Base-by-base conservation (phyloP, 148 eudicot species). In the Rhododendron griersonianum region DNA sequence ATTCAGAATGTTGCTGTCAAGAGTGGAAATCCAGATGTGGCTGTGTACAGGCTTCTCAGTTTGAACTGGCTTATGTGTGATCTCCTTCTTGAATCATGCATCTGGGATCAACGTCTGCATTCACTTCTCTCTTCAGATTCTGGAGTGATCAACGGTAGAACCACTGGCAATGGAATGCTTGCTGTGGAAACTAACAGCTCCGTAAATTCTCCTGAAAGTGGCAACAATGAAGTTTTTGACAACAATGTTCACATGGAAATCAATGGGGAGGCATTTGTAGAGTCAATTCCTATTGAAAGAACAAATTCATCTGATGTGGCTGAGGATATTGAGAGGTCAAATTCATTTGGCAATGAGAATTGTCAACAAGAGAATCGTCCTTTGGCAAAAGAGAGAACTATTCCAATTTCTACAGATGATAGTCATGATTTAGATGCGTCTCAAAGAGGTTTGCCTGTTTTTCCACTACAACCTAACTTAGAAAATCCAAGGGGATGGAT, bases 101-200 rank as follows among this genome's bases (percentile, higher is more conserved):
- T 95, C 53, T 97, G 99, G 99, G 93, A 94, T 89, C 90, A 86
- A 18, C 95, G 99, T 78, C 86, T 97, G 82, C 92, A 93, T 59
- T 87, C 91, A 59, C 83, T 97, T 75, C 88, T 91, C 86, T 94
- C 96, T 71, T 92, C 93, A 83, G 93, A 91, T 80, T 83, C 90
- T 65, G 82, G 41, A 39, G 85, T 86, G 35, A 59, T 82, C 82
- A 73, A 74, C 28, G 35, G 87, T 83, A 83, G 86, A 84, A 78
- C 67, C 47, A 71, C 57, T 83, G 75, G 89, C 71, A 65, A 28
- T 50, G 85, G 47, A 71, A 82, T 39, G 39, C 87, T 65, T 76
- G 87, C 84, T 83, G 88, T 83, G 81, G 88, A 86, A 85, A 80
- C 47, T 86, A 81, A 77, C 28, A 79, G 51, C 44, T 81, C 78